Evolutionary conservation across 2,329 filamentous ascomycete genomes (phyloP), one percentile per base, ranked within the genome.

Genomic region (Nemania sp.): DNA sequence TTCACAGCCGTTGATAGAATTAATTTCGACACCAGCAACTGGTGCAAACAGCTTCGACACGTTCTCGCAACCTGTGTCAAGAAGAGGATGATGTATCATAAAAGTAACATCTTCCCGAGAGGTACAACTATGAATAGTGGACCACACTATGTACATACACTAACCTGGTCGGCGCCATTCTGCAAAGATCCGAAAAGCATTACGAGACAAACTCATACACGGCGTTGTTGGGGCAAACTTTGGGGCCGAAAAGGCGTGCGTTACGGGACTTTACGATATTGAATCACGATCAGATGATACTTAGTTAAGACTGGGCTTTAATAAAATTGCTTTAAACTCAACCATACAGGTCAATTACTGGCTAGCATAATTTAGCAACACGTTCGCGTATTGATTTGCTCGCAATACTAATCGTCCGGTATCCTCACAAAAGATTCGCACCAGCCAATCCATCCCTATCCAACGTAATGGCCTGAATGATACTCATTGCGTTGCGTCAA

Each of bases 101-200:
- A 32, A n/a, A 26, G 43, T 49, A 22, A 24, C 20, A n/a, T 56
- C n/a, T 24, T 49, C 27, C 11, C n/a, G 24, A 38, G 49, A 29
- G 5, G 13, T 15, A 24, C 26, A 27, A 61, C 8, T 38, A 58
- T 29, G 22, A 56, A 55, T 54, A 61, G 45, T 22, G 45, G 49
- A 13, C 27, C n/a, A 62, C 59, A 45, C 52, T 38, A 61, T 70
- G 66, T 66, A 70, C 47, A 70, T 68, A 68, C 56, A 59, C n/a
- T 45, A 59, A 51, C 32, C 62, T 60, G 43, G 38, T 51, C 32
- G 47, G 35, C 32, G 52, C 56, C 24, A 32, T 20, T 58, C 55
- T 59, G 38, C 29, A 47, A 47, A 65, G 20, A 38, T n/a, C 18
- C 18, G 13, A 61, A 57, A 43, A 51, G 63, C 47, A 66, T 60